Evolutionary conservation across 2,329 filamentous ascomycete genomes (phyloP).

Genomic region (Fusarium fujikuroi): DNA sequence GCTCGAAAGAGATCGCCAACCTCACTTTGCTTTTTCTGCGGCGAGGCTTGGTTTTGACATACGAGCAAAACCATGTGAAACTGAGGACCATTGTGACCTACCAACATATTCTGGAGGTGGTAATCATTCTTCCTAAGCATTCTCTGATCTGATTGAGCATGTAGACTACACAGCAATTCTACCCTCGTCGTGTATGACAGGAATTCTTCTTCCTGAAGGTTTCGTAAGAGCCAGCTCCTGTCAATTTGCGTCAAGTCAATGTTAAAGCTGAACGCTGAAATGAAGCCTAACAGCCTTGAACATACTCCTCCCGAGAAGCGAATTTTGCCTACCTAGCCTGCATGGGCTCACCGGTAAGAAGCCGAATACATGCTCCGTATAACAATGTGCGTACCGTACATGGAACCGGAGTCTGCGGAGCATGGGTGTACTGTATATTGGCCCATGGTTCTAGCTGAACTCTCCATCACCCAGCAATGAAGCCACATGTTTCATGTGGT

Average conservation of each 20-base stretch:
- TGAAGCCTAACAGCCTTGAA: background rate
- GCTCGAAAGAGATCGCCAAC: background rate
- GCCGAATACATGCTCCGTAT: background rate
- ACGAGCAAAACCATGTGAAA: conserved; percentile 4
- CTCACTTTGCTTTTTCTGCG: conserved; percentile 27
- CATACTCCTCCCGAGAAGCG: background rate
- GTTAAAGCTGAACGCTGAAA: background rate
- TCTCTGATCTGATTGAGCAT: background rate
- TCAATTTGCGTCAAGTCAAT: background rate
- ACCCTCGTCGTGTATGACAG: background rate
- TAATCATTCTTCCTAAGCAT: background rate
- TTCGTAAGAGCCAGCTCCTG: background rate
- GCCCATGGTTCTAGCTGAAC: background rate
- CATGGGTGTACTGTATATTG: background rate
- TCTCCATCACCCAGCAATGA: conserved; percentile 21
- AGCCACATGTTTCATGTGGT: conserved; percentile 41
- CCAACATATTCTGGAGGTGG: background rate
- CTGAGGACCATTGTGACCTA: background rate
- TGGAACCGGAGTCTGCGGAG: background rate
- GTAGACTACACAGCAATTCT: background rate
- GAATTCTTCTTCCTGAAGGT: background rate
- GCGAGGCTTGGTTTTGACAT: conserved; percentile 19
- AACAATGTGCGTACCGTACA: background rate
- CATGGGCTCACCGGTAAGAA: background rate
- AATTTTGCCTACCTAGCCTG: background rate